Base-by-base conservation (phyloP, 176 grass and related monocot genomes). In the Aegilops bicornis region DNA sequence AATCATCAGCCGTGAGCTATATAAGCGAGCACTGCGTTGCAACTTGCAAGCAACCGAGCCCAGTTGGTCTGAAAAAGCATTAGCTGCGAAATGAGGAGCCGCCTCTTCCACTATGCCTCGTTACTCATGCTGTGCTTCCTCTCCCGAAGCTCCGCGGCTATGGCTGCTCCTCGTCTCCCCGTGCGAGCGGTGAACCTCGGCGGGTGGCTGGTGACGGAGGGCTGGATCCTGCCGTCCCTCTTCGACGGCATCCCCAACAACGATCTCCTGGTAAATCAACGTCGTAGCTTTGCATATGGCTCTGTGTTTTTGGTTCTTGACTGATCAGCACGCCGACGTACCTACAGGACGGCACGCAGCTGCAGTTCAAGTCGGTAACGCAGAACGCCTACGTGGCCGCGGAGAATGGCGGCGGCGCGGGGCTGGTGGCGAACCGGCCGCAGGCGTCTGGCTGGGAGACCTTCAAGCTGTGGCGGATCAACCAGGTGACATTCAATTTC, bases 401-500 rank as follows among this genome's bases (percentile, higher is more conserved):
- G 1, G 91, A 95, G 71, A 17, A 65, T 5, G 94, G 94, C 22
- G 94, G 94, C 54, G 89, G 91, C 35, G 42, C 73, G 1, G 66
- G 69, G 35, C 40, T 96, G 61, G 84, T 96, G 11, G 78, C 89
- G 14, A 85, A 96, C 82, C 87, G 91, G 69, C 50, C 82, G 0
- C 14, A 69, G 9, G 89, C 94, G 32, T 87, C 82, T 2, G 79
- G 68, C 5, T 96, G 91, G 91, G 94, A 93, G 80, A 96, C 94
- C 15, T 95, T 95, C 89, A 95, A 60, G 94, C 71, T 96, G 58
- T 96, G 94, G 91, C 91, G 94, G 80, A 87, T 96, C 32, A 61
- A 83, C 3, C 79, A 80, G 73, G 64, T 64, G 5, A 93, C 89
- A 3, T 96, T 91, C 81, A 81, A 91, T 30, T 35, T 93, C 17